A percentile compares a stretch with the other conserved stretches of the same genome.
Conservation (phyloP, 441 rosid species). For the Populus hybrid region DNA sequence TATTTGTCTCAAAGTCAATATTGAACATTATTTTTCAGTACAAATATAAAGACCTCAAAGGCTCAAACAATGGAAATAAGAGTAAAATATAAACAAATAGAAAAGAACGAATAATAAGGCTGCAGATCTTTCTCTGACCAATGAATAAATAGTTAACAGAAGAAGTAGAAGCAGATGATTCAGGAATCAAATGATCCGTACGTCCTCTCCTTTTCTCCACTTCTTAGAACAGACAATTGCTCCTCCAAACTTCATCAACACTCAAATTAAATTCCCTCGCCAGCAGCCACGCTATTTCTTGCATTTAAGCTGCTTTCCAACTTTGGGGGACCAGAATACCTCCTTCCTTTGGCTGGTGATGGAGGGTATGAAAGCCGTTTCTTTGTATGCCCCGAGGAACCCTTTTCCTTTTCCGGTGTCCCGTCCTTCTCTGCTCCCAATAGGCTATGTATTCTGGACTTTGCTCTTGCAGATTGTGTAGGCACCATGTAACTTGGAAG, state of each 20-base stretch:
- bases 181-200: conserved; percentile 4
- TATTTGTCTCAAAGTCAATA: conserved; percentile 1
- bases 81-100: not conserved
- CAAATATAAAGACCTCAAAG: conserved; percentile 6
- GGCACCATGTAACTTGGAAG: conserved; percentile 76
- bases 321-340: conserved; percentile 75
- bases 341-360: conserved; percentile 54
- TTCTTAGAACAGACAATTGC: not conserved
- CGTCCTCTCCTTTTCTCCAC: not conserved
- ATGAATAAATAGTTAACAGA: conserved; percentile 15
- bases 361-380: conserved; percentile 65
- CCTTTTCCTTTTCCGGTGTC: conserved; percentile 37
- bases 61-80: conserved; percentile 10
- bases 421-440: conserved; percentile 39
- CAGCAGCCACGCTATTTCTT: conserved; percentile 33
- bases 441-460: conserved; percentile 64
- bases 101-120: conserved; percentile 5
- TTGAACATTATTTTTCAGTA: conserved; percentile 15
- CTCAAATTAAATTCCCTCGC: conserved; percentile 24
- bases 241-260: not conserved
- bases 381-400: conserved; percentile 33
- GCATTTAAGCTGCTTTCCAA: conserved; percentile 39
- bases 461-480: conserved; percentile 75
- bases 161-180: not conserved
- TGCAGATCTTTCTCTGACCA: not conserved